phyloP scores from a whole-genome alignment of 495 filamentous ascomycete species.

The Zalerion maritima region DNA sequence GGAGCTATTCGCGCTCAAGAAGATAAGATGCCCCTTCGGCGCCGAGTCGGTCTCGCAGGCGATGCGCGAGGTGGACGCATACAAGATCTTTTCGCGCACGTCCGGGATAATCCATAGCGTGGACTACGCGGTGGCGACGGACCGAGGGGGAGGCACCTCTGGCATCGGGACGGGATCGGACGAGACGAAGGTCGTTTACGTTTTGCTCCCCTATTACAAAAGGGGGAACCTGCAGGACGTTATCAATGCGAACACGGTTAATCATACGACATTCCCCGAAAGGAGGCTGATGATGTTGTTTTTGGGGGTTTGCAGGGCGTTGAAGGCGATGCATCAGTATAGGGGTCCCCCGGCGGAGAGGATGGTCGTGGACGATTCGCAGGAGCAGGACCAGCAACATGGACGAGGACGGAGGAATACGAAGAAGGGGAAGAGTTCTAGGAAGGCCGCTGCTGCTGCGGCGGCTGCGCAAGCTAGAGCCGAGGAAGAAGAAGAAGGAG shows the following conservation, averaged over 20 bases:
- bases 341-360: conserved; percentile 34
- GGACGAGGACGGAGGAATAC: conserved; percentile 28
- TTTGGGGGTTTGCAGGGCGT: conserved; percentile 74
- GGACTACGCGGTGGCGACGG: conserved; percentile 54
- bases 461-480: conserved; percentile 45
- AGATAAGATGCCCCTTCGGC: conserved; percentile 95
- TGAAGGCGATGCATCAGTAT: conserved; percentile 86
- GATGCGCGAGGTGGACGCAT: conserved; percentile 93
- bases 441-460: conserved; percentile 42
- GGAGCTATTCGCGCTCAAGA: conserved; percentile 86
- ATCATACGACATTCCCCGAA: conserved; percentile 88
- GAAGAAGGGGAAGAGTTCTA: too few species aligned
- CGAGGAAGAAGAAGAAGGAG: conserved; percentile 32
- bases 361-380: conserved; percentile 33
- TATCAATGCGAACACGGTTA: conserved; percentile 97
- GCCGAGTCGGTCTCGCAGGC: conserved; percentile 88
- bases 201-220: conserved; percentile 86
- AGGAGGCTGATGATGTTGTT: conserved; percentile 77
- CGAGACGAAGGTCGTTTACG: conserved; percentile 85
- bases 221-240: conserved; percentile 92
- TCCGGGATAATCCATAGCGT: conserved; percentile 80
- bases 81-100: conserved; percentile 70
- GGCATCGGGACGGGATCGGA: too few species aligned
- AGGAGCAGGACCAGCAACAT: conserved; percentile 14
- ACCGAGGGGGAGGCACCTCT: conserved; percentile 28